Base-by-base conservation (phyloP, 2,329 filamentous ascomycete genomes). In the Talaromyces verruculosus region DNA sequence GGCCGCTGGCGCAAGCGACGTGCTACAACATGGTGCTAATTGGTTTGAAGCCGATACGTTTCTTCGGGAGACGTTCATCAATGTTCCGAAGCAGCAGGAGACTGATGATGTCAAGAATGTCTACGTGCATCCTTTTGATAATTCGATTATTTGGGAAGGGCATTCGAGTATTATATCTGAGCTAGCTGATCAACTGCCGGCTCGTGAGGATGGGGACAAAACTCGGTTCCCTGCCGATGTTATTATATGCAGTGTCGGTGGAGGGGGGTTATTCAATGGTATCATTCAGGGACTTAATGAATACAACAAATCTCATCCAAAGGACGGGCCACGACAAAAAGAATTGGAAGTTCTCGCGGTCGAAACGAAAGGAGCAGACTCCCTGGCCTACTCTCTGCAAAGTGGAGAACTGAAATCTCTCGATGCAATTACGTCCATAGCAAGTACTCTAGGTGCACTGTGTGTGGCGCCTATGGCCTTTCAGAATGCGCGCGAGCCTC, bases 211-310 rank as follows among this genome's bases (percentile, higher is more conserved):
- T 43, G 61, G 25, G 19, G 30, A 51, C 49, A n/a, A 19, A 7
- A 7, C 45, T 64, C 3, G 39, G 1, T 77, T 77, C 41, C 79
- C 80, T 1, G 85, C 90, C 2, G 88, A 92, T 72, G 89, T 83
- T 22, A 82, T 96, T n/a, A 84, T 93, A 57, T 93, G 90, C 76
- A 89, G 84, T 65, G 90, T 93, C 35, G 92, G 91, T 11, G 91
- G 92, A 5, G 92, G 92, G 8, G 91, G 91, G 0, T 78, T 95
- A 22, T 84, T 96, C 57, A 90, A 88, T 72, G 92, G 92, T 3
- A 78, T 95, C 63, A 85, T 90, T 77, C 80, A 87, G 68, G 90
- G 89, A 4, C 78, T 93, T 10, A 82, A 67, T 68, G 53, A 65
- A 33, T 53, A 65, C 39, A 15, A 43, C 13, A 7, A 35, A 19